Conservation (phyloP, 2,329 filamentous ascomycete species). For the Emergomyces pasteurianus region DNA sequence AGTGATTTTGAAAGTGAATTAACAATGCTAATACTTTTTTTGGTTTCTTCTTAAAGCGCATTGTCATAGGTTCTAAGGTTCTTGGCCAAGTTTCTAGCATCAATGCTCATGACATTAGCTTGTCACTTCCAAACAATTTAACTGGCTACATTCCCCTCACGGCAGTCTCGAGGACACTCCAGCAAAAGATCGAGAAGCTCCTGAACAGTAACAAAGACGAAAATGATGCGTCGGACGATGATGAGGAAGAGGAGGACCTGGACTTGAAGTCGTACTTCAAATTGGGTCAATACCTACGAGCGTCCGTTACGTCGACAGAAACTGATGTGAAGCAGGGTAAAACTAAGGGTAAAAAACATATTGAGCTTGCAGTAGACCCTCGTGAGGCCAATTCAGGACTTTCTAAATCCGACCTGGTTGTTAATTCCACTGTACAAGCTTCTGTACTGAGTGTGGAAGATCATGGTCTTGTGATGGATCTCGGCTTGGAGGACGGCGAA, state of each 20-base stretch:
- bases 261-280: slow-evolving; percentile 65
- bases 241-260: slow-evolving; percentile 46
- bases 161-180: slow-evolving; percentile 74
- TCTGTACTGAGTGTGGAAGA: slow-evolving; percentile 88
- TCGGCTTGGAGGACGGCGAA: slow-evolving; percentile 58
- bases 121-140: slow-evolving; percentile 87
- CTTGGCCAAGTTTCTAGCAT: slow-evolving; percentile 78
- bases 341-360: slow-evolving; percentile 61
- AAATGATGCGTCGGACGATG: slow-evolving; percentile 36
- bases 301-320: slow-evolving; percentile 66
- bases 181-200: slow-evolving; percentile 57
- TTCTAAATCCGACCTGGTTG: slow-evolving; percentile 57
- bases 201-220: slow-evolving; percentile 47
- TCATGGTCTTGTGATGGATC: slow-evolving; percentile 85
- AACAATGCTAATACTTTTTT: slow-evolving; percentile 19
- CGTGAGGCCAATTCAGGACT: slow-evolving; percentile 66
- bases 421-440: slow-evolving; percentile 71
- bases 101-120: slow-evolving; percentile 62
- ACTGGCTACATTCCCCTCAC: slow-evolving; percentile 81
- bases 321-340: slow-evolving; percentile 40
- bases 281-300: slow-evolving; percentile 78
- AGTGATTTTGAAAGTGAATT: not conserved
- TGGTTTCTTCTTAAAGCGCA: slow-evolving; percentile 52
- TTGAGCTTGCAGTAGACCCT: slow-evolving; percentile 78
- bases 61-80: slow-evolving; percentile 74